Percentiles rank a stretch among this genome's conserved stretches.
These are phyloP conservation scores for Boletus reticuloceps DNA, from an alignment of 768 basidiomycete genomes.

Conservation along the genomic window DNA sequence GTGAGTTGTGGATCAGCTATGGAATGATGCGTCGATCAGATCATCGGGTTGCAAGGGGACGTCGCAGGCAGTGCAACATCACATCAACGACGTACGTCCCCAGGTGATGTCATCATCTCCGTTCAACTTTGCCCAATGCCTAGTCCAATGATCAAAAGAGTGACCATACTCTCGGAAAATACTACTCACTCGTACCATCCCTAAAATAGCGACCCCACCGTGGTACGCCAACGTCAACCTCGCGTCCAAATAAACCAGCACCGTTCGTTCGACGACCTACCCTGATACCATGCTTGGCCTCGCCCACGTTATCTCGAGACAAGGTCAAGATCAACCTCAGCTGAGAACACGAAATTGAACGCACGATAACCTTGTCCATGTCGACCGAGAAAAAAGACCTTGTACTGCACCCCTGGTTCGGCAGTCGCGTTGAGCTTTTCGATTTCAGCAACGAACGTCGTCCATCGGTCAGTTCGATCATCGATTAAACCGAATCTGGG, in stretches of 20 bases:
- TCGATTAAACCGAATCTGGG: constrained; percentile 38
- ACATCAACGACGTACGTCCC: constrained; percentile 58
- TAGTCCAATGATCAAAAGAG: constrained; percentile 20
- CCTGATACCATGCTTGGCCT: constrained; percentile 59
- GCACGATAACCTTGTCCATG: constrained; percentile 61
- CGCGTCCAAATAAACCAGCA: neutral
- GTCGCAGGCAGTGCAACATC: too few species aligned
- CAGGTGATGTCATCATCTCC: constrained; percentile 66
- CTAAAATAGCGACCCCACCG: constrained; percentile 17
- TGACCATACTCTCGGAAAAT: neutral
- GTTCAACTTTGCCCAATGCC: constrained; percentile 61
- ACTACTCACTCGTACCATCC: constrained; percentile 60
- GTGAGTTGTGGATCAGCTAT: constrained; percentile 54
- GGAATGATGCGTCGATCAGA: neutral
- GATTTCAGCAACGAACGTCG: constrained; percentile 39
- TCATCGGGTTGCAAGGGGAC: too few species aligned
- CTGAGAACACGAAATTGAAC: neutral
- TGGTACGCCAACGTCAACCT: neutral
- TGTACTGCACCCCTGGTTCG: constrained; percentile 29
- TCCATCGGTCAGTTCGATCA: constrained; percentile 48
- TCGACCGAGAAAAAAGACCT: constrained; percentile 62
- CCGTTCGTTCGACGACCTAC: constrained; percentile 20
- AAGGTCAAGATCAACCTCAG: neutral
- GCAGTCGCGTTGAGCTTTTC: constrained; percentile 32
- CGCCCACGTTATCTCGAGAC: constrained; percentile 62